phyloP scores from a whole-genome alignment of 805 yeast species.

The Naumovozyma dairenensis region DNA sequence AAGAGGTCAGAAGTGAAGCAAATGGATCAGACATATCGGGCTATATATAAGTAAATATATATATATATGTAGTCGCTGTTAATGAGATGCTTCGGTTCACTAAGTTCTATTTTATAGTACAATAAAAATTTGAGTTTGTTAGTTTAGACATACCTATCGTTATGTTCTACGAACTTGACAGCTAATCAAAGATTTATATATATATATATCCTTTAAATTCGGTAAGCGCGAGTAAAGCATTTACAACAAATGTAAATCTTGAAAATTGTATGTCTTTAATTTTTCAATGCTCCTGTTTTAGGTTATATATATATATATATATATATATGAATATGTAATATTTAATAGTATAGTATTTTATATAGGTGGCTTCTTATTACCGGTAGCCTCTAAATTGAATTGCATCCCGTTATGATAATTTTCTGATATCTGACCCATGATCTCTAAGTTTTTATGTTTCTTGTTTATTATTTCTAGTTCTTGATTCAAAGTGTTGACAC shows the following conservation, averaged over 20 bases:
- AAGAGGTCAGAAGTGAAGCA: slow-evolving; percentile 33
- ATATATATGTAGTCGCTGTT: too few species aligned
- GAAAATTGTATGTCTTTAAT: too few species aligned
- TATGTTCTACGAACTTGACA: background rate
- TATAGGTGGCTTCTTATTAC: slow-evolving; percentile 36
- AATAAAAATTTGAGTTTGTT: too few species aligned
- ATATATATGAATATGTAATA: background rate
- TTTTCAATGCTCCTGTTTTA: too few species aligned
- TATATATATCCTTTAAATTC: background rate
- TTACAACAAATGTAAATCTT: too few species aligned
- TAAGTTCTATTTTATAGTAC: too few species aligned
- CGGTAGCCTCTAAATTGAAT: slow-evolving; percentile 59
- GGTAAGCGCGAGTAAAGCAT: too few species aligned
- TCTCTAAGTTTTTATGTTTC: slow-evolving; percentile 58
- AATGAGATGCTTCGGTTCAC: too few species aligned
- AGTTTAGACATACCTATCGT: too few species aligned
- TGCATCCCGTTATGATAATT: slow-evolving; percentile 62
- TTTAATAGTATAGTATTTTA: too few species aligned
- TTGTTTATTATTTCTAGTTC: slow-evolving; percentile 51
- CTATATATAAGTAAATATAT: too few species aligned
- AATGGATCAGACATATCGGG: slow-evolving; percentile 36
- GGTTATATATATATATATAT: background rate
- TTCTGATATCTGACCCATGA: slow-evolving; percentile 71
- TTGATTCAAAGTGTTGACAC: slow-evolving; percentile 54
- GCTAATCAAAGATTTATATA: background rate